Percentiles rank a stretch among this genome's conserved stretches.
Conservation (phyloP, 2,329 filamentous ascomycete genomes). For the Botrytis sinoallii region DNA sequence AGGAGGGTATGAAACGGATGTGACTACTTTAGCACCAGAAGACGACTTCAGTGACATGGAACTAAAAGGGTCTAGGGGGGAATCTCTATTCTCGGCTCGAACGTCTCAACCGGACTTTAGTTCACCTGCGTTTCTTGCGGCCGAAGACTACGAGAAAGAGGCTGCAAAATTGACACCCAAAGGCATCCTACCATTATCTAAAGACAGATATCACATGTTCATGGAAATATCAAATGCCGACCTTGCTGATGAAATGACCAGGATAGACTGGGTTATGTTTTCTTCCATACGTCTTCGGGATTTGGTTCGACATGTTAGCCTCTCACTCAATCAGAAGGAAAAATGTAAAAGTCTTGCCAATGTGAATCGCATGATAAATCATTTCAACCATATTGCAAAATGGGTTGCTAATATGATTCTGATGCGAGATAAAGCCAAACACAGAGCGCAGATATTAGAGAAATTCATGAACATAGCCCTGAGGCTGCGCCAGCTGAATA, state of each 20-base stretch:
- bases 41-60: conserved; percentile 31
- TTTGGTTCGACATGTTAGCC: conserved; percentile 83
- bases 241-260: conserved; percentile 85
- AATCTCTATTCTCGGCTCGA: conserved; percentile 29
- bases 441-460: conserved; percentile 84
- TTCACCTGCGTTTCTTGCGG: conserved; percentile 53
- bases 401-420: conserved; percentile 84
- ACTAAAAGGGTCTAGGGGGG: conserved; percentile 29
- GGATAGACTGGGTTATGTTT: conserved; percentile 98
- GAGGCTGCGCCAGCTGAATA: conserved; percentile 86
- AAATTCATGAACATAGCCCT: conserved; percentile 91
- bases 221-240: conserved; percentile 84
- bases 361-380: conserved; percentile 89
- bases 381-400: conserved; percentile 82
- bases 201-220: conserved; percentile 83
- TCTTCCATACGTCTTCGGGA: conserved; percentile 91
- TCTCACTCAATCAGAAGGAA: conserved; percentile 68
- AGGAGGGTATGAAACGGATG: conserved; percentile 11
- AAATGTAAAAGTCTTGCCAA: conserved; percentile 76
- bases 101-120: conserved; percentile 28
- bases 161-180: conserved; percentile 69
- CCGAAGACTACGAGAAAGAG: conserved; percentile 78
- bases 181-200: conserved; percentile 68
- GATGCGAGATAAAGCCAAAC: conserved; percentile 91
- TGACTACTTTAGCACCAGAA: conserved; percentile 1